Evolutionary conservation across 345 rosid species (phyloP).

Genomic region (Crucihimalaya himalaica): DNA sequence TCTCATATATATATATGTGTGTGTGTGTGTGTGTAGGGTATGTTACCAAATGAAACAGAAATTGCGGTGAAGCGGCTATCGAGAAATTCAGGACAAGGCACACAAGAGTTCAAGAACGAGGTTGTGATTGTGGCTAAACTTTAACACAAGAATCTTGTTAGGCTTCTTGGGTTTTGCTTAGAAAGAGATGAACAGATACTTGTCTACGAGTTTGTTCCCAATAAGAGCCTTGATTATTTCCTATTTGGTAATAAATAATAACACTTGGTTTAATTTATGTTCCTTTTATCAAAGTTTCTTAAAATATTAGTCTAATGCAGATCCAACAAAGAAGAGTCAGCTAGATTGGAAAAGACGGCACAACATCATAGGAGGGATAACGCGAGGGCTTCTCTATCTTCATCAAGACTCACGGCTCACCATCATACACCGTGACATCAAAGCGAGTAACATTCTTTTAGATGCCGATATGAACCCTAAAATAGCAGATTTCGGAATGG

Average conservation of each 20-base stretch:
- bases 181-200: conserved; percentile 31
- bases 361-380: conserved; percentile 1
- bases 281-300: not conserved
- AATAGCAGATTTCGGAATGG: conserved; percentile 23
- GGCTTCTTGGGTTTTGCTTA: conserved; percentile 32
- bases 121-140: conserved; percentile 36
- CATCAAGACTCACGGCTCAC: conserved; percentile 31
- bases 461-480: conserved; percentile 21
- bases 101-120: conserved; percentile 34
- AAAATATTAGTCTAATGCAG: not conserved
- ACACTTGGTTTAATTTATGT: not conserved
- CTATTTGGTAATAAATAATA: conserved; percentile 15
- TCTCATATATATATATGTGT: not conserved
- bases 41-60: conserved; percentile 8
- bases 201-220: conserved; percentile 35
- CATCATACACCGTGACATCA: conserved; percentile 34
- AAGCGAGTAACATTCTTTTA: conserved; percentile 28
- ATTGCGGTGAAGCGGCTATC: conserved; percentile 26
- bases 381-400: conserved; percentile 25
- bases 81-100: conserved; percentile 29
- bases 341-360: not conserved
- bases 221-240: conserved; percentile 33
- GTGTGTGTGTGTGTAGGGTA: no score
- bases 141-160: conserved; percentile 36
- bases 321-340: not conserved